These are phyloP conservation scores for Colletotrichum scovillei DNA, from an alignment of 2,329 filamentous ascomycete species.

Conservation along the genomic window DNA sequence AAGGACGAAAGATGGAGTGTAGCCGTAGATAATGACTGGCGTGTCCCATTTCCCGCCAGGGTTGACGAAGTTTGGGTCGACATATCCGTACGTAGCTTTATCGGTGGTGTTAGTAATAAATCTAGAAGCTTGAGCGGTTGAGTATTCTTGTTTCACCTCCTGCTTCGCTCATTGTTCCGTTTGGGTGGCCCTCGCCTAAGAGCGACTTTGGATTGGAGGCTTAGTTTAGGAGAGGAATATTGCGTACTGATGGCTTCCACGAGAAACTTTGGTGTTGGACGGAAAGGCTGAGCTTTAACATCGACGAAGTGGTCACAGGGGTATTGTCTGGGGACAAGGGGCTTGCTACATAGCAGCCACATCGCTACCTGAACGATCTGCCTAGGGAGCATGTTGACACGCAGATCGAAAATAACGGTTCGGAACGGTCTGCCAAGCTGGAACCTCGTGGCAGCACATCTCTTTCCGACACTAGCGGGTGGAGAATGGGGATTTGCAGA, in stretches of 20 bases:
- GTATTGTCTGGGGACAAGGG: neutral
- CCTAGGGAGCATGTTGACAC: neutral
- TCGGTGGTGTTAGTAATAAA: slow-evolving; percentile 28
- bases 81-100: slow-evolving; percentile 47
- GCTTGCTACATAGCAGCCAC: neutral
- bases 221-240: neutral
- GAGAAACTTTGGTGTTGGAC: neutral
- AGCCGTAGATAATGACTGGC: slow-evolving; percentile 62
- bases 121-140: neutral
- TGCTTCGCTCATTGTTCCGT: slow-evolving; percentile 14
- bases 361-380: neutral
- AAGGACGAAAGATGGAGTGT: slow-evolving; percentile 58
- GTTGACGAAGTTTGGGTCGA: slow-evolving; percentile 64
- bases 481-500: neutral
- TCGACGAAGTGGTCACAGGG: neutral
- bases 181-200: neutral
- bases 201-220: neutral
- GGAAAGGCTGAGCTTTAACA: neutral
- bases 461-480: neutral
- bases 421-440: neutral
- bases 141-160: slow-evolving; percentile 21
- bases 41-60: slow-evolving; percentile 58
- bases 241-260: neutral
- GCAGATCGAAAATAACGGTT: slow-evolving; percentile 25
- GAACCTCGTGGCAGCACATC: slow-evolving; percentile 7